phyloP scores from a whole-genome alignment of 306 rosid species.

The Casuarina cunninghamiana region DNA sequence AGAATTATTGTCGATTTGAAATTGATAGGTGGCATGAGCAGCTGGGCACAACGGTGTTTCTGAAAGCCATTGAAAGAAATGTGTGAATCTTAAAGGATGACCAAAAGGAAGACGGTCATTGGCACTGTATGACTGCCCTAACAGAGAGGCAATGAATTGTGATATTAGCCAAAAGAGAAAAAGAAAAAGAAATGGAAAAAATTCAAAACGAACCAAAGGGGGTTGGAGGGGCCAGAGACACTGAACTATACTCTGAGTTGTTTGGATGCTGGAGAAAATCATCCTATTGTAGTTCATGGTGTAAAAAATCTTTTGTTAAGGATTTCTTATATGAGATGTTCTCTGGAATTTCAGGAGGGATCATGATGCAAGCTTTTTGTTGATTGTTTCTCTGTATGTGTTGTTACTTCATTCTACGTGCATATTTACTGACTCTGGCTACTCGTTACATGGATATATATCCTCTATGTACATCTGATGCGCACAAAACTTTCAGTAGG shows the following conservation, averaged over 20 bases:
- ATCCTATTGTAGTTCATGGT: background rate
- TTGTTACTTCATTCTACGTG: background rate
- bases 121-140: background rate
- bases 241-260: background rate
- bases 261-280: background rate
- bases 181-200: no score
- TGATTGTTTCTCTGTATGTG: background rate
- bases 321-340: background rate
- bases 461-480: background rate
- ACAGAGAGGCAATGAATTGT: background rate
- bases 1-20: background rate
- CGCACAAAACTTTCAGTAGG: background rate
- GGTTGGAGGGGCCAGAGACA: background rate
- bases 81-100: background rate
- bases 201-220: no score
- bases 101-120: background rate
- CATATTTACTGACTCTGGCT: background rate
- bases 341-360: background rate
- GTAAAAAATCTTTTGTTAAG: background rate
- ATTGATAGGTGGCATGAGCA: background rate
- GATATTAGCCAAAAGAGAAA: background rate
- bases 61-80: background rate
- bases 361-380: background rate
- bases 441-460: background rate
- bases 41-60: background rate